phyloP scores from a whole-genome alignment of 805 yeast species.

The Kodamaea leandrae region DNA sequence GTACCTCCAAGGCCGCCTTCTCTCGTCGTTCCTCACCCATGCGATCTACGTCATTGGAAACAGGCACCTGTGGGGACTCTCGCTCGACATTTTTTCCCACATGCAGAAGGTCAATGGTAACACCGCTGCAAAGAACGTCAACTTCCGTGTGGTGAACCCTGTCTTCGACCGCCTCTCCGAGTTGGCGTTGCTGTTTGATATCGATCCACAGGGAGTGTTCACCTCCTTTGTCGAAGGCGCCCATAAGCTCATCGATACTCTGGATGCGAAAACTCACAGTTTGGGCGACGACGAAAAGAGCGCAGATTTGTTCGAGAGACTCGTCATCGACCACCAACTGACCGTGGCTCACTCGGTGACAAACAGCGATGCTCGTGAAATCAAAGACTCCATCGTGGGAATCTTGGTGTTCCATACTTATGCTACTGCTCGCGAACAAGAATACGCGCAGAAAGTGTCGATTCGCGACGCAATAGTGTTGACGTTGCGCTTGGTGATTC shows the following conservation, averaged over 20 bases:
- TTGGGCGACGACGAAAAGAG: slow-evolving; percentile 22
- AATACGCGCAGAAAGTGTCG: slow-evolving; percentile 9
- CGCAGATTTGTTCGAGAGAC: slow-evolving; percentile 39
- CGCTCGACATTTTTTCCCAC: slow-evolving; percentile 23
- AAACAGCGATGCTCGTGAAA: slow-evolving; percentile 22
- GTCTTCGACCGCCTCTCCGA: slow-evolving; percentile 27
- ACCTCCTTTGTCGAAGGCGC: slow-evolving; percentile 17
- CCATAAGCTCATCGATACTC: slow-evolving; percentile 10
- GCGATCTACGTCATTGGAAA: slow-evolving; percentile 38
- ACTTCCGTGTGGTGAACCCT: not conserved
- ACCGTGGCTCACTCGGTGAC: slow-evolving; percentile 27
- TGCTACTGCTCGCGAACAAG: slow-evolving; percentile 9
- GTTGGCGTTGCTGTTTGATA: slow-evolving; percentile 64
- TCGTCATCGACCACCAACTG: slow-evolving; percentile 43
- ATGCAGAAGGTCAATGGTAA: slow-evolving; percentile 16
- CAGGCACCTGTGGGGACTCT: slow-evolving; percentile 18
- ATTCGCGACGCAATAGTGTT: slow-evolving; percentile 19
- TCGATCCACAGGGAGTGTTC: slow-evolving; percentile 53
- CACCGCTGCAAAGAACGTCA: slow-evolving; percentile 4
- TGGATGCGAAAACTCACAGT: not conserved
- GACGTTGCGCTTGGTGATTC: slow-evolving; percentile 31
- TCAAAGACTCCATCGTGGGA: slow-evolving; percentile 33
- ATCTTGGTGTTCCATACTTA: slow-evolving; percentile 16
- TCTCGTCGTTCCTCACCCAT: slow-evolving; percentile 62
- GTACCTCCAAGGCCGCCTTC: slow-evolving; percentile 59